Base-by-base conservation (phyloP, 116 monocot species). In the Phalaenopsis hybrid region DNA sequence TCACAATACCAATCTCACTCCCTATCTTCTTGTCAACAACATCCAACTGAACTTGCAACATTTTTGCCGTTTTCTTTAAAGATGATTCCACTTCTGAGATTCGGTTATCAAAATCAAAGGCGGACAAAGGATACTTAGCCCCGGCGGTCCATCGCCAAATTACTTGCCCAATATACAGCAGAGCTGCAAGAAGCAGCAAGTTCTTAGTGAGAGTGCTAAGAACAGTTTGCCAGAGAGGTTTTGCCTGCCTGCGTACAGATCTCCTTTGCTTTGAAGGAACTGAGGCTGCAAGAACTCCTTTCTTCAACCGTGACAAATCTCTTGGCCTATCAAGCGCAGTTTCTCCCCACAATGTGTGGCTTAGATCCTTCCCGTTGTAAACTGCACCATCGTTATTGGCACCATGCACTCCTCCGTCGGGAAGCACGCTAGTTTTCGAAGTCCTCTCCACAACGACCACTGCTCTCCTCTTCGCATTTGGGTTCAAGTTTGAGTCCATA, bases 21-120 rank as follows among this genome's bases (percentile, higher is more conserved):
- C 52, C 82, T 51, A 94, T 85, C 80, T 87, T 94, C 68, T 81
- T 84, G 79, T 90, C 89, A 28, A 94, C 63, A 41, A 90, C 89
- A 9, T 94, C 97, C 25, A 97, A 45, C 80, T 97, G 94, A 76
- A 93, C 82, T 70, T 97, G 94, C 58, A 91, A 82, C 89, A 91
- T 87, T 61, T 85, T 87, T 23, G 86, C 49, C 8, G 85, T 78
- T 41, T 76, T 94, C 82, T 91, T 92, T 63, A 92, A 61, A 48
- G 86, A 87, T 45, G 85, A 23, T 79, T 97, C 94, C 25, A 97
- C 78, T 45, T 93, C 89, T 15, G 91, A 87, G 74, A 97, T 76
- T 61, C 88, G 87, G 48, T 63, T 83, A 84, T 94, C 97, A 82
- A 86, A 87, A 77, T 91, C 87, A 15, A 86, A 82, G 33, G 84